Conservation (phyloP, 108 stramenopile genomes). For the Mediolabrus comicus region DNA sequence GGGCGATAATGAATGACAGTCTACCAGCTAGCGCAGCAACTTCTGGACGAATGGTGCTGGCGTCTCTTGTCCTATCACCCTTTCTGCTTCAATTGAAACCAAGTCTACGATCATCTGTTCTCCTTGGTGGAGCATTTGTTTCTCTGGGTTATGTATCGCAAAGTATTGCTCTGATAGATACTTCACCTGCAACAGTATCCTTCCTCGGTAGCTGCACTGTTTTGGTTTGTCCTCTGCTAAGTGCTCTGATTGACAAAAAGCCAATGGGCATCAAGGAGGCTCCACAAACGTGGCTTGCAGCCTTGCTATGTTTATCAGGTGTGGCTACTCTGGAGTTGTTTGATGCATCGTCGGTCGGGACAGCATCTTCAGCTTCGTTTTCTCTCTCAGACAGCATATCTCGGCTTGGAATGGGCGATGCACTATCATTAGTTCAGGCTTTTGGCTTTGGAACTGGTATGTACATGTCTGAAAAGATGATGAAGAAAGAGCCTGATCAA, state of each 20-base stretch:
- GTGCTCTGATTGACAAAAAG: conserved; percentile 21
- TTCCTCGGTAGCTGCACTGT: conserved; percentile 46
- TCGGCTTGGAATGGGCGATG: conserved; percentile 34
- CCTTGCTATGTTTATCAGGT: conserved; percentile 36
- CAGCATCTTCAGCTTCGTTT: background rate
- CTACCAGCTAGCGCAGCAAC: conserved; percentile 46
- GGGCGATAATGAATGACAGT: conserved; percentile 46
- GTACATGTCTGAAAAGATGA: conserved; percentile 50
- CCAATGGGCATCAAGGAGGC: conserved; percentile 34
- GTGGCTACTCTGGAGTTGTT: conserved; percentile 45
- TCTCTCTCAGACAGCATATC: background rate
- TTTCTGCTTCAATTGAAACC: conserved; percentile 32
- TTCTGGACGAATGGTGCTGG: conserved; percentile 36
- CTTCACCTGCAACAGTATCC: conserved; percentile 33
- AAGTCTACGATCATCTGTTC: conserved; percentile 1
- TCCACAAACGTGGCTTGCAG: conserved; percentile 48
- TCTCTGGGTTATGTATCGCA: conserved; percentile 45
- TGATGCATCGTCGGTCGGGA: conserved; percentile 4
- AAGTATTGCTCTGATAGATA: conserved; percentile 33
- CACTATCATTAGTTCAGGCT: conserved; percentile 35
- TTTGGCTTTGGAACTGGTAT: conserved; percentile 50
- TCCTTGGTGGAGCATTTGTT: conserved; percentile 36
- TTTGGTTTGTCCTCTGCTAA: conserved; percentile 35
- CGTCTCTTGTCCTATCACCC: conserved; percentile 32
- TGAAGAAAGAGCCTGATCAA: conserved; percentile 37